Evolutionary conservation across 805 yeast species (phyloP).

Genomic region (Candida nonsorbophila): DNA sequence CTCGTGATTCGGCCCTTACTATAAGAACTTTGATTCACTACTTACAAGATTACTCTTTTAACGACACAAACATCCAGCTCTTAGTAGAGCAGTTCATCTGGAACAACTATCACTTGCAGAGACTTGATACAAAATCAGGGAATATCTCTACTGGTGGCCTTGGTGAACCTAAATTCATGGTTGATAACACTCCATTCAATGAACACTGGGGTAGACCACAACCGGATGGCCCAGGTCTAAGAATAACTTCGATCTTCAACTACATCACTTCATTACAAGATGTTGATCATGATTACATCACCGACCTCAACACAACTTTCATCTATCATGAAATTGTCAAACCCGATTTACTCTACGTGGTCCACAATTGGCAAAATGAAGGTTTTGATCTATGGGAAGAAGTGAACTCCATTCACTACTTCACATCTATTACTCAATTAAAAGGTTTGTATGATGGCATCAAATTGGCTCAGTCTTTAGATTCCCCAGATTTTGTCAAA

Average conservation of each 20-base stretch:
- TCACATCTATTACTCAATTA: constrained; percentile 71
- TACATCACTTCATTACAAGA: constrained; percentile 38
- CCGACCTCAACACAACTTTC: constrained; percentile 16
- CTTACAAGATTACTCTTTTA: constrained; percentile 35
- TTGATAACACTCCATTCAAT: constrained; percentile 57
- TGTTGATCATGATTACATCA: constrained; percentile 1
- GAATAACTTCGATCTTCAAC: constrained; percentile 59
- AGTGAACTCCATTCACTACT: constrained; percentile 66
- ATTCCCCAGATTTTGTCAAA: constrained; percentile 16
- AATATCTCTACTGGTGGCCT: constrained; percentile 45
- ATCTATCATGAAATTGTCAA: constrained; percentile 51
- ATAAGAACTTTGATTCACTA: constrained; percentile 57
- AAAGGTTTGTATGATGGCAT: constrained; percentile 59
- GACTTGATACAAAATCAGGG: constrained; percentile 68
- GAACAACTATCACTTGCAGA: constrained; percentile 56
- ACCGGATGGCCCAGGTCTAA: constrained; percentile 87
- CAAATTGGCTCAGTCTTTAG: constrained; percentile 19
- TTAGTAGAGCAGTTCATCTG: constrained; percentile 57
- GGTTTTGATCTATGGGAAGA: constrained; percentile 97
- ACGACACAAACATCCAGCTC: constrained; percentile 5
- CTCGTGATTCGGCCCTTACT: constrained; percentile 83
- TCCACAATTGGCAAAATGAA: constrained; percentile 52
- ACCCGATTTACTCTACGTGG: constrained; percentile 65
- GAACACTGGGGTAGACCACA: constrained; percentile 93
- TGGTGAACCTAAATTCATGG: constrained; percentile 87